Percentiles rank a stretch among this genome's conserved stretches.
Conservation (phyloP, 2,329 filamentous ascomycete genomes). For the Colletotrichum sp. region DNA sequence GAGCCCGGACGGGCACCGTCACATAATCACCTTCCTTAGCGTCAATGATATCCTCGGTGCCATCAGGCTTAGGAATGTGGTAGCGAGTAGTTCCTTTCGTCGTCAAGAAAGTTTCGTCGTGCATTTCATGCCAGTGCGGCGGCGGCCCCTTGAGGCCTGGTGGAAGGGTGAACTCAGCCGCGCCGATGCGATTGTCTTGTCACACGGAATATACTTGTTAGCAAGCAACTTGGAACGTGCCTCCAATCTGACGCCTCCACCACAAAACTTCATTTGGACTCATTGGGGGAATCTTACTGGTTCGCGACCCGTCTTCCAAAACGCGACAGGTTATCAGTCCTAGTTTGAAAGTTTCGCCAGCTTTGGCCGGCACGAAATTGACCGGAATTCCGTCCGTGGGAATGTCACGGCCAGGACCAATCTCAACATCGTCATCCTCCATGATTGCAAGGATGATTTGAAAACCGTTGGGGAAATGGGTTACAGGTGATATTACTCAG, state of each 20-base stretch:
- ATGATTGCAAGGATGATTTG: background rate
- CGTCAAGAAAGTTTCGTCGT: background rate
- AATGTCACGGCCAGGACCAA: background rate
- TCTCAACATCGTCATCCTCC: background rate
- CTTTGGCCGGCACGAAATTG: background rate
- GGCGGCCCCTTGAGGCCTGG: background rate
- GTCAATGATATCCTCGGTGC: background rate
- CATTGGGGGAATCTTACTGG: background rate
- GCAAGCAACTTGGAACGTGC: background rate
- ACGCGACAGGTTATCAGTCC: background rate
- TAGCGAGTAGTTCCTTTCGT: background rate
- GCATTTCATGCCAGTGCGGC: background rate
- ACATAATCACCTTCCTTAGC: background rate
- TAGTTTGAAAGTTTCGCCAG: background rate
- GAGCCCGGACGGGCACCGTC: slow-evolving; percentile 25
- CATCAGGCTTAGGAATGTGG: background rate
- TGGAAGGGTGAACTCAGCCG: background rate
- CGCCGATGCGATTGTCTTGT: background rate
- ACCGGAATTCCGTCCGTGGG: background rate
- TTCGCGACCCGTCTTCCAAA: background rate
- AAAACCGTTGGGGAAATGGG: background rate
- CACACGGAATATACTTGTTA: background rate
- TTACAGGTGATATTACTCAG: background rate
- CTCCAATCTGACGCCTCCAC: background rate
- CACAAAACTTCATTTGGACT: background rate